A percentile compares a stretch with the other conserved stretches of the same genome.
Evolutionary conservation across 2,329 filamentous ascomycete species (phyloP).

Genomic region (Phaeophleospora eucalypticola): DNA sequence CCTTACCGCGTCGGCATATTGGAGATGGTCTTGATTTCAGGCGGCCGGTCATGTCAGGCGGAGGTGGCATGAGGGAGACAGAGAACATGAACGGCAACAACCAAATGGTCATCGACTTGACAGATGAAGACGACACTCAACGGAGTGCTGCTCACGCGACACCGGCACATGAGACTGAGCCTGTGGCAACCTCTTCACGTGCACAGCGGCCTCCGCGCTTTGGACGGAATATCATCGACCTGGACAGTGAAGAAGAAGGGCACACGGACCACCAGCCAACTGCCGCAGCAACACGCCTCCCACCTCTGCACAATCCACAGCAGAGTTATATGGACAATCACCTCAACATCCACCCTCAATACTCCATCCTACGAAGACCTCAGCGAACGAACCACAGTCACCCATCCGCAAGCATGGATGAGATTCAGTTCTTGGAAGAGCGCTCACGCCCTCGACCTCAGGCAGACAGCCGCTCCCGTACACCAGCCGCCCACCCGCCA

Average conservation of each 20-base stretch:
- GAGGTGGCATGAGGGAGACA: neutral
- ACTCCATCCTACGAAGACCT: conserved; percentile 14
- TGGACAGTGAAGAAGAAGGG: conserved; percentile 25
- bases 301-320: conserved; percentile 9
- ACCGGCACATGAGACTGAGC: conserved; percentile 4
- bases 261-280: conserved; percentile 7
- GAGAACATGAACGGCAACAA: conserved; percentile 5
- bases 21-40: conserved; percentile 56
- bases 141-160: conserved; percentile 8
- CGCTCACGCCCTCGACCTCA: conserved; percentile 16
- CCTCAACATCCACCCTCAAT: conserved; percentile 12
- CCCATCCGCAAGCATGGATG: conserved; percentile 29
- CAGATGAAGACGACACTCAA: conserved; percentile 24
- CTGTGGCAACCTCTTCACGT: conserved; percentile 23
- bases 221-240: conserved; percentile 42
- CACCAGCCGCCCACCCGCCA: conserved; percentile 10
- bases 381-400: conserved; percentile 1
- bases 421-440: conserved; percentile 47
- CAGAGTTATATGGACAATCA: neutral
- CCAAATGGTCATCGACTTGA: conserved; percentile 36
- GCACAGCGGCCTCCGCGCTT: conserved; percentile 39
- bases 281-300: conserved; percentile 12
- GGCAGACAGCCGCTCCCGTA: conserved; percentile 11
- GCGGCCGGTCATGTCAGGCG: conserved; percentile 43
- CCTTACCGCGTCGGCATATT: conserved; percentile 33